Evolutionary conservation across 208 protist species (phyloP).

Genomic region (Leishmania martiniquensis): DNA sequence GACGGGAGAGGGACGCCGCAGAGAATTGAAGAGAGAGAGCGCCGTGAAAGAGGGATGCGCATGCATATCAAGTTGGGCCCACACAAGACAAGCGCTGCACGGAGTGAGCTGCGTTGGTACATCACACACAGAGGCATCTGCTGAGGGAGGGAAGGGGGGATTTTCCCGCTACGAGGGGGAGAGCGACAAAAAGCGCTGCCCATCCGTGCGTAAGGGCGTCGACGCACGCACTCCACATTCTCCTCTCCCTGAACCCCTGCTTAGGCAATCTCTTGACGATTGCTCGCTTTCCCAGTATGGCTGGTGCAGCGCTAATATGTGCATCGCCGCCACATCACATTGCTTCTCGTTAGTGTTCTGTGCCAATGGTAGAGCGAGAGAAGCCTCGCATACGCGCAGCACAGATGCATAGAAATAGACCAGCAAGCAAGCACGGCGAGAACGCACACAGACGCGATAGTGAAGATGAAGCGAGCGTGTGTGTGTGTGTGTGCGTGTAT

Average conservation of each 20-base stretch:
- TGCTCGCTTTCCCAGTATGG: not conserved
- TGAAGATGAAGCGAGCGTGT: not conserved
- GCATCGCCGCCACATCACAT: not conserved
- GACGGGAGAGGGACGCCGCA: not conserved
- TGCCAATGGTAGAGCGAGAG: not conserved
- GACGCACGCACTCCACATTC: not conserved
- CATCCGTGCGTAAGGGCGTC: not conserved
- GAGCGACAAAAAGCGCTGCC: not conserved
- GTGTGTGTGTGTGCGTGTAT: not conserved
- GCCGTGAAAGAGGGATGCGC: not conserved
- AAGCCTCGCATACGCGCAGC: not conserved
- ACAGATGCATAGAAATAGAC: not conserved
- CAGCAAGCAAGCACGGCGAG: not conserved
- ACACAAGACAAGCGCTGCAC: not conserved
- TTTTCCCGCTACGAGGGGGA: no score
- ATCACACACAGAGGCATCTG: not conserved
- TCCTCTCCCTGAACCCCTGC: not conserved
- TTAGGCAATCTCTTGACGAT: not conserved
- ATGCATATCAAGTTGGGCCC: not conserved
- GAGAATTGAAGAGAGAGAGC: not conserved
- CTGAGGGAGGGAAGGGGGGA: not conserved
- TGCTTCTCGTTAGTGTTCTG: not conserved
- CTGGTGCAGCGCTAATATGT: not conserved
- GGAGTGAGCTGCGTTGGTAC: not conserved
- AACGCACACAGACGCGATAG: not conserved